phyloP scores from a whole-genome alignment of 768 basidiomycete genomes.

The Plicaturopsis crispa region DNA sequence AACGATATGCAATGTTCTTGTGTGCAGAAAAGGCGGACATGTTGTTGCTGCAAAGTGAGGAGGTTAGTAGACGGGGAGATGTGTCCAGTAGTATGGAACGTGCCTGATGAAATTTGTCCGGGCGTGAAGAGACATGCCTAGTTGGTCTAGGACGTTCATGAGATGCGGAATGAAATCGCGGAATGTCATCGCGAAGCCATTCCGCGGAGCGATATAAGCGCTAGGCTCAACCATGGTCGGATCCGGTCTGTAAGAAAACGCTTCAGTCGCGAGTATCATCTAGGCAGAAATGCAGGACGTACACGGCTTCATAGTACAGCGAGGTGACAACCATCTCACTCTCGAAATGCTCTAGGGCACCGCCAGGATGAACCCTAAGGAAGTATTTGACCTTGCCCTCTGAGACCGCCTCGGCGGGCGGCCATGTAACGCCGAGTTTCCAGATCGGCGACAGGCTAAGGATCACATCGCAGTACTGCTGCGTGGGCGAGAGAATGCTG shows the following conservation, averaged over 20 bases:
- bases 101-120: slow-evolving; percentile 80
- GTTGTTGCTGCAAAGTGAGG: slow-evolving; percentile 48
- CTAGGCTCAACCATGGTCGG: slow-evolving; percentile 68
- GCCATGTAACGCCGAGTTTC: slow-evolving; percentile 74
- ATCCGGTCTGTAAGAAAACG: slow-evolving; percentile 52
- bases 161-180: slow-evolving; percentile 76
- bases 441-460: slow-evolving; percentile 66
- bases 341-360: slow-evolving; percentile 82
- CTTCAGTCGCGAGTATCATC: not conserved
- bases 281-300: slow-evolving; percentile 20
- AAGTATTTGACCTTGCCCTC: slow-evolving; percentile 80
- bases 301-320: slow-evolving; percentile 84
- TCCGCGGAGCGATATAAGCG: slow-evolving; percentile 74
- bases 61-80: not conserved
- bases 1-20: slow-evolving; percentile 88
- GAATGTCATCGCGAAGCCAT: slow-evolving; percentile 81
- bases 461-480: slow-evolving; percentile 77
- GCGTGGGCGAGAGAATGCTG: slow-evolving; percentile 61
- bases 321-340: slow-evolving; percentile 74
- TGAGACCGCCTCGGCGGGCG: slow-evolving; percentile 59
- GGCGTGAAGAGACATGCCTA: slow-evolving; percentile 78
- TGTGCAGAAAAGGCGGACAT: slow-evolving; percentile 65
- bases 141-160: slow-evolving; percentile 74
- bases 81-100: slow-evolving; percentile 13
- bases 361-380: slow-evolving; percentile 75